Base-by-base conservation (phyloP, 2,329 filamentous ascomycete genomes). In the Penicillium sp. region DNA sequence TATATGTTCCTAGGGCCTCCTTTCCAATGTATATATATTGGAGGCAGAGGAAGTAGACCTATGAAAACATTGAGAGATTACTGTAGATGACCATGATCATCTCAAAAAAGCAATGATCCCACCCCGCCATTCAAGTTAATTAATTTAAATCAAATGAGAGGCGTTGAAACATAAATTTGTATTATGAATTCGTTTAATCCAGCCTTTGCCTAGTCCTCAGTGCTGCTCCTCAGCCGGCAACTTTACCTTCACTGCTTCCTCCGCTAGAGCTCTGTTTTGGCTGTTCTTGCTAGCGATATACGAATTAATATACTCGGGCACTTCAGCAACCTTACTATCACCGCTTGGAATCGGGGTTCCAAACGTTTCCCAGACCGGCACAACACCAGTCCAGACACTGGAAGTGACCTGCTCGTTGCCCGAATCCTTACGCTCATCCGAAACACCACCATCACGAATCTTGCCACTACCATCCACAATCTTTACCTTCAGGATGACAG, bases 381-480 rank as follows among this genome's bases (percentile, higher is more conserved):
- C 76, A n/a, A 86, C 83, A 1, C 84, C 84, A 1, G 81, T 83
- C 84, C 84, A 87, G 8, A 83, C 78, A 44, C 72, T 77, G 31
- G 76, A 72, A 3, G 77, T 78, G 23, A 85, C 68, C 25, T 82
- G 79, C 7, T 69, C 63, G 47, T 72, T 68, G 27, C 76, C 73
- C 38, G 77, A 76, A 70, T 87, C 84, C 65, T 82, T 81, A 60
- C 76, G 79, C 57, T 86, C 83, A 66, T 86, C 83, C n/a, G 79
- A 80, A 1, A 89, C 86, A 39, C 79, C 79, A 0, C 89, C 90
- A 25, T 81, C 78, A 8, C 89, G 80, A 41, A 89, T 79, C 81
- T 96, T 96, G 29, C 87, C 89, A 67, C 88, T 92, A 5, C 89
- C 91, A 49, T 84, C 85, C 16, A 82, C 79, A 58, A 95, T 83